Base-by-base conservation (phyloP, 805 yeast species). In the Ogataea degrootiae region DNA sequence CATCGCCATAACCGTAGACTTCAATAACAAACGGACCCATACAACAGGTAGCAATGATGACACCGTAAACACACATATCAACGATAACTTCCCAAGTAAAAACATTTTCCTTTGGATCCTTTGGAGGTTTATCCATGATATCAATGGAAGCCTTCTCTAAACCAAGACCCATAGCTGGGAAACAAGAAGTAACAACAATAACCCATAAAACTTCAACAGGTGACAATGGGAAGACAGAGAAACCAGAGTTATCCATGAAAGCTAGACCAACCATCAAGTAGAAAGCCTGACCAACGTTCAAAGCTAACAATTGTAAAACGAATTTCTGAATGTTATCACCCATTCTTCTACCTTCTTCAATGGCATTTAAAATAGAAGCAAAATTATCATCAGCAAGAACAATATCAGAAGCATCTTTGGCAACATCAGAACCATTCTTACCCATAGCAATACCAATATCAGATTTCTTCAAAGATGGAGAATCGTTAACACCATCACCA, bases 401-500 rank as follows among this genome's bases (percentile, higher is more conserved):
- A 63, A 85, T 83, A 63, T 85, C 92, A 40, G 86, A 75, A 6
- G 90, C 89, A 62, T 85, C 88, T 63, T 85, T 85, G n/a, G 92
- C 92, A 37, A 85, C 92, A 69, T 85, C 92, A 12, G 87, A 81
- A 5, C 92, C 92, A 51, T 83, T 78, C 68, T 80, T 71, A 41
- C 92, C 92, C 92, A 85, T 85, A 11, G 92, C 89, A 63, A 85
- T 84, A 54, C 92, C 92, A 47, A 85, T 87, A 65, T 85, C 90
- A 4, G 92, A 85, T 53, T 73, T 80, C 62, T 85, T 85, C 66
- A 85, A 70, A 34, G 86, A 78, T 23, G 92, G 92, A 2, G 90
- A 83, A 61, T 85, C 92, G 62, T 85, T 85, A 40, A 85, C 91
- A 53, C 92, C 92, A 63, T 85, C 92, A 52, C 89, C 89, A 29